Evolutionary conservation across 2,329 filamentous ascomycete genomes (phyloP), one percentile per base, ranked within the genome.

Genomic region (Alternaria sp.): DNA sequence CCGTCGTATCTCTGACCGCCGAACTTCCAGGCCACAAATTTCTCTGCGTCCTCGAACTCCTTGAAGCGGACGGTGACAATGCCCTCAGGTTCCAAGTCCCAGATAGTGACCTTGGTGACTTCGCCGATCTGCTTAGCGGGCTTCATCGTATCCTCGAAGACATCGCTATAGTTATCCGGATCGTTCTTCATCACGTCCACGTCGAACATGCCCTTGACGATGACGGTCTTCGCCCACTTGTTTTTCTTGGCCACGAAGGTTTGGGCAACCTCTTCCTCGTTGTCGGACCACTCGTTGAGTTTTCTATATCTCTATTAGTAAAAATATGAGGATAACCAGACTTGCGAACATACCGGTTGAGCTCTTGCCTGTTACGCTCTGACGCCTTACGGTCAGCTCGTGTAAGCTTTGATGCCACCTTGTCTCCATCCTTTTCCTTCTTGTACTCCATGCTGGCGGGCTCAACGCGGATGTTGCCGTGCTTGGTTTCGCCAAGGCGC

Each of bases 201-300:
- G 30, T 33, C 30, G 30, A 33, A 99, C 91, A 97, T 97, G 81
- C 97, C 90, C 76, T 93, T 93, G 67, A 99, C 83, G 61, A 98
- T 90, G 26, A 97, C 94, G 15, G 92, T 85, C 78, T 94, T 96
- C 73, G 94, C 92, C 82, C 88, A 91, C 73, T 83, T 83, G 66
- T 80, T 85, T 9, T 84, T 86, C 45, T 88, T 85, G n/a, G 86
- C 85, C 0, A 73, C 74, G 46, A 71, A 76, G 0, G 67, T 58
- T 37, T 75, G 68, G 26, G 69, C 57, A 23, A 88, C 74, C 23
- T 84, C 80, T 1, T 84, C 87, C 25, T 90, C 87, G 77, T 98
- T 94, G 75, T 97, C 95, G 75, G 93, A 92, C 96, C 96, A 99
- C 79, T 98, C 94, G 4, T 94, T 92, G 33, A 98, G 88, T 81